Evolutionary conservation across 2,329 filamentous ascomycete genomes (phyloP).

Genomic region (Fusarium penzigii): DNA sequence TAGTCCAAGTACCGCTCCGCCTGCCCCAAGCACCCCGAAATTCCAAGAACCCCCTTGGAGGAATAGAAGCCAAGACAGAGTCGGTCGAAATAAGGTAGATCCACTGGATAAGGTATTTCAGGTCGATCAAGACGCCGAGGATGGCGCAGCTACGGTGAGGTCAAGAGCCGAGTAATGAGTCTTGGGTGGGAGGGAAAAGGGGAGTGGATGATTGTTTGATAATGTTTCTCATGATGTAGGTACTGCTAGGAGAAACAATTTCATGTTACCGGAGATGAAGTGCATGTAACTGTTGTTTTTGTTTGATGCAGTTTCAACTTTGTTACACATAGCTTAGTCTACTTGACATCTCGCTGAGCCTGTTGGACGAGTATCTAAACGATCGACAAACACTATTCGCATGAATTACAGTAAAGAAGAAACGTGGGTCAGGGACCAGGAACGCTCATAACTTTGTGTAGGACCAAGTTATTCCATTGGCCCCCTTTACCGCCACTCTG

Average conservation of each 20-base stretch:
- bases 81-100: not conserved
- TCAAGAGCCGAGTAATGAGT: not conserved
- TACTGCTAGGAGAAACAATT: no score
- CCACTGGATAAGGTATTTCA: not conserved
- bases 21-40: not conserved
- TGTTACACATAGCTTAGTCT: no score
- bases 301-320: no score
- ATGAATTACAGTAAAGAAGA: not conserved
- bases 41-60: not conserved
- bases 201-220: not conserved
- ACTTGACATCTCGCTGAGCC: no score
- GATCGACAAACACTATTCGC: not conserved
- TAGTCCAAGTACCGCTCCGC: not conserved
- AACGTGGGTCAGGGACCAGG: not conserved
- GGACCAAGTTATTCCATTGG: not conserved
- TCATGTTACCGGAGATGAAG: no score
- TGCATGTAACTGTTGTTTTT: no score
- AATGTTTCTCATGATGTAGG: not conserved
- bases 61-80: not conserved
- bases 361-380: not conserved
- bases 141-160: conserved; percentile 10
- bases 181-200: not conserved
- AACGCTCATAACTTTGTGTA: not conserved
- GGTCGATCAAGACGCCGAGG: conserved; percentile 4
- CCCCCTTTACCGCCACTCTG: not conserved